Conservation (phyloP, 2,329 filamentous ascomycete species). For the Moelleriella libera region DNA sequence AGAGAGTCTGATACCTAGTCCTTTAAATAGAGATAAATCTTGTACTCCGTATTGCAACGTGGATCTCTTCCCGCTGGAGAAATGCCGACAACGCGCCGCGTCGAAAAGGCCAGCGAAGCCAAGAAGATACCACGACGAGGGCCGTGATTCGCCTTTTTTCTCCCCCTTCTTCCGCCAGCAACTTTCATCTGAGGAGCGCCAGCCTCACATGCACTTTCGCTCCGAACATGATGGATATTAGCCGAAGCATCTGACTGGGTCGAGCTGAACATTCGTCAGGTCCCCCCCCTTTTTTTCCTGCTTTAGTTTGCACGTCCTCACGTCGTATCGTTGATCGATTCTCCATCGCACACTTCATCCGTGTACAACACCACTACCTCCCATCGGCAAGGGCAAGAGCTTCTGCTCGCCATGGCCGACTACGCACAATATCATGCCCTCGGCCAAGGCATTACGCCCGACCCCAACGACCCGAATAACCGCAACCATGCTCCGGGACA, state of each 20-base stretch:
- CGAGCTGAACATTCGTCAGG: neutral
- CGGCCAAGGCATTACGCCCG: slow-evolving; percentile 38
- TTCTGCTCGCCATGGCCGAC: slow-evolving; percentile 31
- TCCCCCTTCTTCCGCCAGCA: no score
- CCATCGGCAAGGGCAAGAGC: no score
- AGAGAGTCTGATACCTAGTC: no score
- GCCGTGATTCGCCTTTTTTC: no score
- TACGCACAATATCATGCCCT: slow-evolving; percentile 41
- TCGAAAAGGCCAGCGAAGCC: slow-evolving; percentile 9
- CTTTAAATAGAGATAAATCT: no score
- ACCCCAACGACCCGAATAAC: slow-evolving; percentile 37
- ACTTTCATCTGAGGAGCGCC: neutral
- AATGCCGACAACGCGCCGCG: neutral
- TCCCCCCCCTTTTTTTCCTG: neutral
- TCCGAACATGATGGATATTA: neutral
- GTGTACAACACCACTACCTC: neutral
- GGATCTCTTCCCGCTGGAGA: no score
- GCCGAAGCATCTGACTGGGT: neutral
- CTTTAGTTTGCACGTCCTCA: neutral
- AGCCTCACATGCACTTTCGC: neutral
- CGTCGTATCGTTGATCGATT: neutral
- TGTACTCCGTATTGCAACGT: no score
- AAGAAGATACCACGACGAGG: slow-evolving; percentile 3
- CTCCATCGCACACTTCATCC: neutral
- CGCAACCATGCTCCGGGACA: slow-evolving; percentile 26